Conservation (phyloP, 345 rosid species). For the Hypericum perforatum region DNA sequence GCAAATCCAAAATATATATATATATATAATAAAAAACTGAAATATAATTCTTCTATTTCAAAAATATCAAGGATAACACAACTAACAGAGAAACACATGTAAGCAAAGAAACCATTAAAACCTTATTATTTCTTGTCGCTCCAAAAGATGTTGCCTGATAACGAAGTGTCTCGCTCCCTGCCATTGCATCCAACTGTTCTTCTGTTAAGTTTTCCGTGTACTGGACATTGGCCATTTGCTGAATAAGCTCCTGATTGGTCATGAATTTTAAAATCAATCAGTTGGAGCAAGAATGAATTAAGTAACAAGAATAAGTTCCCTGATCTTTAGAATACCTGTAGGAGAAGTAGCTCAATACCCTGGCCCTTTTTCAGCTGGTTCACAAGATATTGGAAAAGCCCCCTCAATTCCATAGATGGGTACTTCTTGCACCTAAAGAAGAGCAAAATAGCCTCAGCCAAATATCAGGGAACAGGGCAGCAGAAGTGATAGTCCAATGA, state of each 20-base stretch:
- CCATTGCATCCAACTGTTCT: slow-evolving; percentile 99
- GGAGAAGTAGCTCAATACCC: slow-evolving; percentile 94
- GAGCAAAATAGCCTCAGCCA: neutral
- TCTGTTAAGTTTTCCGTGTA: slow-evolving; percentile 95
- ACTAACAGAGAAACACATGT: slow-evolving; percentile 3
- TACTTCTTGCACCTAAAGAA: slow-evolving; percentile 84
- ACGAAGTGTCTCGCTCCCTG: slow-evolving; percentile 96
- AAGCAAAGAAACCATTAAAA: slow-evolving; percentile 47
- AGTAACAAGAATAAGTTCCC: slow-evolving; percentile 6
- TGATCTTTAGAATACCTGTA: slow-evolving; percentile 51
- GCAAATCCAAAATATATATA: too few relatives aligned
- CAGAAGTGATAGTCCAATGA: neutral
- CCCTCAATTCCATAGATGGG: slow-evolving; percentile 97
- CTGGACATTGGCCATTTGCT: slow-evolving; percentile 99
- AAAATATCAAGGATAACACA: neutral
- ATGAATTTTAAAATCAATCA: slow-evolving; percentile 13
- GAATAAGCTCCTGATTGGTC: slow-evolving; percentile 75
- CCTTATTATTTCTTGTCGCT: slow-evolving; percentile 89
- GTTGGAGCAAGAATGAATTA: slow-evolving; percentile 9
- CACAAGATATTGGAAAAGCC: slow-evolving; percentile 95
- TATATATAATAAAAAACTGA: too few relatives aligned
- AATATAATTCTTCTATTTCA: too few relatives aligned
- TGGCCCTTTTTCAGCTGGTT: slow-evolving; percentile 92
- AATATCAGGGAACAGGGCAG: neutral
- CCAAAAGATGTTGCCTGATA: slow-evolving; percentile 94